Evolutionary conservation across 208 protist genomes (phyloP), one percentile per base, ranked within the genome.

Genomic region (Trypanosoma avium): DNA sequence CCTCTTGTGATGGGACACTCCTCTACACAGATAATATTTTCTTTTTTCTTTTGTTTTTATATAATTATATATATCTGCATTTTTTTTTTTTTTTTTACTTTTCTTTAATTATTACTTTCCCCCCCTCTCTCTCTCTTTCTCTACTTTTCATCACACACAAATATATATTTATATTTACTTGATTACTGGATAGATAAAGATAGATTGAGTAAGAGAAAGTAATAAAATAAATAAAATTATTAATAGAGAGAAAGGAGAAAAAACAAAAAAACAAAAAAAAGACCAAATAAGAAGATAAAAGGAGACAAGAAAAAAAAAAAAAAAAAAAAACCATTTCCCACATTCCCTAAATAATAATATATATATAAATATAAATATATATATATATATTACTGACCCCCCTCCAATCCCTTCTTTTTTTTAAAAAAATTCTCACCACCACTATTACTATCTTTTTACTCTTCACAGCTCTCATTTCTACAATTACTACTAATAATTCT

Each of bases 251-350:
- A 13, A 38, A 38, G 33, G 10, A 10, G 4, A 38, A 67, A 36
- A 58, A 55, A 58, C 43, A 67, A 67, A 58, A 40, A 67, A 67
- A 61, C n/a, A 67, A 30, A 3, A 22, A 15, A n/a, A 26, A 26
- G 32, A n/a, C 33, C 4, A 38, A 38, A 38, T 38, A 38, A 38
- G 10, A 4, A 38, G 33, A 38, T 38, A 4, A 38, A 38, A 10
- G 10, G 33, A 38, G 10, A 38, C 33, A 38, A 38, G 10, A 38
- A 38, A 38, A 38, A 38, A 38, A 38, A 4, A 38, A 38, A 38
- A 38, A 38, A 38, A 4, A 38, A 38, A 38, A 38, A 38, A 38
- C 33, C 33, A 38, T 38, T 38, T 38, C 33, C 33, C 33, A 4
- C 10, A 4, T 38, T 38, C 10, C 10, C 10, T 38, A 13, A 13